Percentiles rank a stretch among this genome's conserved stretches.
These are phyloP conservation scores for Talaromyces nanjingensis DNA, from an alignment of 495 filamentous ascomycete species.

Conservation along the genomic window DNA sequence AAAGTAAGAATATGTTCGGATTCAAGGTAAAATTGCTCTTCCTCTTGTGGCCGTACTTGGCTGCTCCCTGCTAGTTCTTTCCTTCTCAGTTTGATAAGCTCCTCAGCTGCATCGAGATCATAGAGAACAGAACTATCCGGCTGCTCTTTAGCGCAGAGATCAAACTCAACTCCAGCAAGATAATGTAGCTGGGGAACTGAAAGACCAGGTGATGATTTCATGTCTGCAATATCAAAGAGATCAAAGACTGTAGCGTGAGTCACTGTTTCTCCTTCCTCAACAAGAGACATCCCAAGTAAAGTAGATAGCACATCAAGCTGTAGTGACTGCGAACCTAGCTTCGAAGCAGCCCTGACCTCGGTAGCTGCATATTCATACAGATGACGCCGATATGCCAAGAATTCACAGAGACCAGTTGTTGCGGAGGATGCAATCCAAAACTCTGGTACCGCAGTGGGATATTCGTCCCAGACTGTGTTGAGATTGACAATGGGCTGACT, in stretches of 20 bases:
- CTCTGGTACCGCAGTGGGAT: slow-evolving; percentile 42
- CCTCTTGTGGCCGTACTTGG: slow-evolving; percentile 48
- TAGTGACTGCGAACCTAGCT: slow-evolving; percentile 62
- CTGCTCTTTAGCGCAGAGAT: slow-evolving; percentile 47
- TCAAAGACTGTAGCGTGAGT: slow-evolving; percentile 75
- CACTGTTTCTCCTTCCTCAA: slow-evolving; percentile 54
- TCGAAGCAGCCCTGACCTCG: slow-evolving; percentile 72
- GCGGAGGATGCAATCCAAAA: slow-evolving; percentile 61
- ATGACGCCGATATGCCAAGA: slow-evolving; percentile 64
- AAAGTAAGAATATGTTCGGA: slow-evolving; percentile 49
- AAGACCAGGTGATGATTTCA: slow-evolving; percentile 49
- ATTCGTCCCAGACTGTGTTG: slow-evolving; percentile 62
- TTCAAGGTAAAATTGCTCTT: slow-evolving; percentile 51
- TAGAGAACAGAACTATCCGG: slow-evolving; percentile 44
- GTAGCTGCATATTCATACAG: slow-evolving; percentile 75
- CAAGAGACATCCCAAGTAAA: slow-evolving; percentile 63
- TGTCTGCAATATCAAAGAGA: slow-evolving; percentile 82
- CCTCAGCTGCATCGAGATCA: slow-evolving; percentile 50
- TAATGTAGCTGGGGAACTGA: slow-evolving; percentile 41
- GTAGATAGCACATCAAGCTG: slow-evolving; percentile 73
- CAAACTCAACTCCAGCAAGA: slow-evolving; percentile 56
- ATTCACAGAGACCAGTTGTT: slow-evolving; percentile 56
- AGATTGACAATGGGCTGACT: slow-evolving; percentile 57
- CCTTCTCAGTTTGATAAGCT: slow-evolving; percentile 49
- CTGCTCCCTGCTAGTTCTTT: slow-evolving; percentile 46